Base-by-base conservation (phyloP, 805 yeast species). In the Metschnikowia drakensbergensis region DNA sequence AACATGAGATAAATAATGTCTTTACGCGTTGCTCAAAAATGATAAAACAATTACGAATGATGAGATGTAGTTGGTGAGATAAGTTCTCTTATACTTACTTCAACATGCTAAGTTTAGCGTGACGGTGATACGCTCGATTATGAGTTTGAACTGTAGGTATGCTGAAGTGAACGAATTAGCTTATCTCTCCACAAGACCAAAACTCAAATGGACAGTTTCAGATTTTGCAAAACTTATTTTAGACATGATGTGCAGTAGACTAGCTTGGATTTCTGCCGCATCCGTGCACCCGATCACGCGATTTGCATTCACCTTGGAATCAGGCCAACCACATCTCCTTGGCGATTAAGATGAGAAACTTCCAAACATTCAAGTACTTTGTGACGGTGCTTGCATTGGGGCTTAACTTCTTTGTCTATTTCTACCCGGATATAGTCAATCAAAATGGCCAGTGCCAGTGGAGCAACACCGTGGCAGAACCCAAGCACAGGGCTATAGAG, bases 361-460 rank as follows among this genome's bases (percentile, higher is more conserved):
- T 40, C 11, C 43, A 40, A 23, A 42, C 10, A 4, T 42, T 42
- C 46, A 58, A 63, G 36, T 59, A 64, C 58, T 11, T 57, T n/a
- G 60, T 69, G 32, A 66, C 78, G 2, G 41, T 54, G 3, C 45
- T 70, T 1, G 74, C 90, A 0, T 38, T 77, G 0, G 37, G 71
- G 1, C 65, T 84, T 42, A 87, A 88, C 58, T 44, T 77, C 1
- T 86, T 86, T 62, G 79, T 88, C 6, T 86, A 82, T 68, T 81
- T 88, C 28, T 90, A 88, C 61, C 95, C 96, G 1, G 84, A 88
- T 34, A 52, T 84, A 11, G 64, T 72, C 46, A 62, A 62, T 40
- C 25, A 54, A n/a, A 63, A 82, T 1, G 62, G 62, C 9, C 64
- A 69, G 32, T 87, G 95, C 58, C 77, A 82, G 31, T 87, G 96